Base-by-base conservation (phyloP, 768 basidiomycete species). In the Trametes sanguinea region DNA sequence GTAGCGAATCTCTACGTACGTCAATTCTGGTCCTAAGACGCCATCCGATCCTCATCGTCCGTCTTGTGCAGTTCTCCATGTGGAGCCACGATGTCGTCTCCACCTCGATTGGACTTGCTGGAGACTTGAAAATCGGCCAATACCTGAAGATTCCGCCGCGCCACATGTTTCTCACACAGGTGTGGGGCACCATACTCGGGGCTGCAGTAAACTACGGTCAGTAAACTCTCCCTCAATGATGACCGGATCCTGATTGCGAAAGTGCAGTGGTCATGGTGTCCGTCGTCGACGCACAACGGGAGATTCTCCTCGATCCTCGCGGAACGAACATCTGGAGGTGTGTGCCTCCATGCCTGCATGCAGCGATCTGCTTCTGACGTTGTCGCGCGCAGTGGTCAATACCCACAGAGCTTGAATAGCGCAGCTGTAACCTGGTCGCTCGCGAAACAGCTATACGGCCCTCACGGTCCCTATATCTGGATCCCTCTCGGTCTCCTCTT, bases 61-160 rank as follows among this genome's bases (percentile, higher is more conserved):
- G 13, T 11, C 13, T 32, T 13, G 6, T 13, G 8, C 47, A 86
- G 84, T 87, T 87, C 73, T 81, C 83, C 0, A 86, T 85, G 83
- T 86, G 85, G 85, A 85, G 84, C 67, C 84, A 86, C 64, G 84
- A 85, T 64, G 81, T 85, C 50, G 76, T 88, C 40, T 73, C 77
- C 14, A 85, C 80, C 35, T 85, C 83, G 0, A 80, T 86, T 52
- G 67, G 66, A 35, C 76, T 86, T 10, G 83, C 85, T 2, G 75
- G 76, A 1, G 84, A 86, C 68, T 74, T 87, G 6, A 89, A 89
- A 68, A 78, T 89, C 40, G 78, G 76, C 43, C 78, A 80, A 39
- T 85, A 86, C 69, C 73, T 83, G 1, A 88, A 88, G 72, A 81
- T 90, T 45, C 86, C 88, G 30, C 86, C 88, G 27, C 84, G 87